Base-by-base conservation (phyloP, 176 grass and related monocot species). In the Phragmites australis region DNA sequence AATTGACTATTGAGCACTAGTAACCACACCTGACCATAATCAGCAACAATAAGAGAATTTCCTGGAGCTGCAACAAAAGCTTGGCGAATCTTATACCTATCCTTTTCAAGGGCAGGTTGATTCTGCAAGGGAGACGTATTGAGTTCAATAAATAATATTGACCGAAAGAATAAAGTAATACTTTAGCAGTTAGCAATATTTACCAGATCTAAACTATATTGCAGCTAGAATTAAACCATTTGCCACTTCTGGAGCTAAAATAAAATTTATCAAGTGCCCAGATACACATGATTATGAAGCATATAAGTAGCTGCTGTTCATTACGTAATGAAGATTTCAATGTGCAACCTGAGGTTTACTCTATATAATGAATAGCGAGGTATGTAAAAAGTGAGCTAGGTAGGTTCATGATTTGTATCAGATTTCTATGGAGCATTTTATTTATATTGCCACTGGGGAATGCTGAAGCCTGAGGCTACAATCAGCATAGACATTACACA, bases 11-110 rank as follows among this genome's bases (percentile, higher is more conserved):
- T 57, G 79, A 77, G 26, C 65, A 93, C 81, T 81, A 46, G 43
- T 58, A 42, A 81, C 30, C 77, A 81, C 65, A 87, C 84, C 78
- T 97, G 94, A 34, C 94, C 94, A 86, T 93, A 97, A 93, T 97
- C 94, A 89, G 94, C 91, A 76, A 97, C 94, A 75, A 97, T 89
- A 89, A 97, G 94, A 83, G 94, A 86, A 68, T 91, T 93, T 32
- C 94, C 94, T 32, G 94, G 89, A 81, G 83, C 91, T 74, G 94
- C 94, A 71, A 97, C 61, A 54, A 97, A 97, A 70, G 94, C 94
- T 83, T 97, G 91, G 56, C 89, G 89, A 85, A 97, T 93, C 80
- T 91, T 97, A 82, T 97, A 97, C 48, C 94, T 73, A 70, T 97
- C 94, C 75, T 97, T 97, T 74, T 93, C 94, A 56, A 90, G 75